Conservation (phyloP, 2,329 filamentous ascomycete species). For the Aphanocladium album region DNA sequence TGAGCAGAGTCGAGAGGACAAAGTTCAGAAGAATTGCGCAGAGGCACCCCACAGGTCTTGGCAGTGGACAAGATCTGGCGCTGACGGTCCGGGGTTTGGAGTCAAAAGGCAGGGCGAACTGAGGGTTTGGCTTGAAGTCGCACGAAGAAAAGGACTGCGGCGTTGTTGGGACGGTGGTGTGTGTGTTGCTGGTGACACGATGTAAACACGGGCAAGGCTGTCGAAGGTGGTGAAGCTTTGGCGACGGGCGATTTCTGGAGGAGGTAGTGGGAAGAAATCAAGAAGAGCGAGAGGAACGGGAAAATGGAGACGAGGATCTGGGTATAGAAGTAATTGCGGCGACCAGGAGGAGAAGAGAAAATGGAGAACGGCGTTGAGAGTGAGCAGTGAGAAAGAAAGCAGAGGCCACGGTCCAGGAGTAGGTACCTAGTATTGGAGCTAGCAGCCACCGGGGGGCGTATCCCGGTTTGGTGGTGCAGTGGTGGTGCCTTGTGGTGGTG, state of each 20-base stretch:
- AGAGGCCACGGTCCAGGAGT: neutral
- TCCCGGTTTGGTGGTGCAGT: no score
- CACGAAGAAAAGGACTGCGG: neutral
- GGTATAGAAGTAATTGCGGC: neutral
- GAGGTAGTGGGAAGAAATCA: neutral
- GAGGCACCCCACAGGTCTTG: constrained; percentile 8
- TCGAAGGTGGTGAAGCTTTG: neutral
- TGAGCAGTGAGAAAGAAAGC: neutral
- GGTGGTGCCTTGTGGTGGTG: no score
- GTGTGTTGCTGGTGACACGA: neutral
- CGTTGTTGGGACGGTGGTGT: neutral
- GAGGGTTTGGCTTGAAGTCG: neutral
- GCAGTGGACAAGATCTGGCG: neutral
- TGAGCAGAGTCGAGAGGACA: neutral
- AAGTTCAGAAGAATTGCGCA: neutral
- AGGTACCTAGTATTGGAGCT: neutral
- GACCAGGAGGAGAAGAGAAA: neutral
- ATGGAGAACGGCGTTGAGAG: neutral
- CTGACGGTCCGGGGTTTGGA: neutral
- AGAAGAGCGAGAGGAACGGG: neutral
- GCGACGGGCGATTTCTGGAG: neutral
- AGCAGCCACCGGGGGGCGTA: neutral
- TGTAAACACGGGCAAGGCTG: no score
- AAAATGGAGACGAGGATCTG: neutral
- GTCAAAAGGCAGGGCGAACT: neutral